phyloP scores from a whole-genome alignment of 192 early-diverging fungal genomes.

The Umbelopsis sp. region DNA sequence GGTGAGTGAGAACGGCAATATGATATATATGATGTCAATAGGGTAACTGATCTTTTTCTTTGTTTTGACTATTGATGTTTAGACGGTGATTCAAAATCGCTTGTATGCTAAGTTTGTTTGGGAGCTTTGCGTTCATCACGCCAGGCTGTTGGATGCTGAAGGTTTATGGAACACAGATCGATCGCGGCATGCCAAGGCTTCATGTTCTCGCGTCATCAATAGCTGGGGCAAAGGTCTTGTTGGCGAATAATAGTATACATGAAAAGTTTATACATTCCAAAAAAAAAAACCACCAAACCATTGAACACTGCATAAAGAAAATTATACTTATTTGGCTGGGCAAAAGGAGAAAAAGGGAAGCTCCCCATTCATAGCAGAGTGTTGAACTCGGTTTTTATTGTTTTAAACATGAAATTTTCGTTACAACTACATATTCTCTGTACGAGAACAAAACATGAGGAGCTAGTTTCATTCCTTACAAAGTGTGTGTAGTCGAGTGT shows the following conservation, averaged over 20 bases:
- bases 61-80: too few relatives aligned
- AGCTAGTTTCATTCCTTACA: neutral
- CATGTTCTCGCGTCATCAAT: constrained; percentile 40
- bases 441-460: too few relatives aligned
- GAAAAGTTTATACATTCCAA: neutral
- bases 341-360: too few relatives aligned
- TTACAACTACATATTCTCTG: too few relatives aligned
- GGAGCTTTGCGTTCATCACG: constrained; percentile 59
- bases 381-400: neutral
- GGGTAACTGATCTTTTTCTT: too few relatives aligned
- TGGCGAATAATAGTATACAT: constrained; percentile 18
- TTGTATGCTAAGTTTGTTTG: constrained; percentile 61
- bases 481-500: neutral
- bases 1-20: neutral
- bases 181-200: constrained; percentile 41
- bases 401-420: neutral
- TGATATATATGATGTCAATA: too few relatives aligned
- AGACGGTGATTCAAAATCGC: constrained; percentile 57
- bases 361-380: too few relatives aligned
- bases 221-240: constrained; percentile 42
- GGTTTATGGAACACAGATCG: constrained; percentile 54
- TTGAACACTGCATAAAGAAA: too few relatives aligned
- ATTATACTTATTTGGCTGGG: too few relatives aligned
- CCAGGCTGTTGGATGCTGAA: constrained; percentile 49
- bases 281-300: too few relatives aligned